Conservation (phyloP, 2,329 filamentous ascomycete genomes). For the Cladophialophora chaetospira region DNA sequence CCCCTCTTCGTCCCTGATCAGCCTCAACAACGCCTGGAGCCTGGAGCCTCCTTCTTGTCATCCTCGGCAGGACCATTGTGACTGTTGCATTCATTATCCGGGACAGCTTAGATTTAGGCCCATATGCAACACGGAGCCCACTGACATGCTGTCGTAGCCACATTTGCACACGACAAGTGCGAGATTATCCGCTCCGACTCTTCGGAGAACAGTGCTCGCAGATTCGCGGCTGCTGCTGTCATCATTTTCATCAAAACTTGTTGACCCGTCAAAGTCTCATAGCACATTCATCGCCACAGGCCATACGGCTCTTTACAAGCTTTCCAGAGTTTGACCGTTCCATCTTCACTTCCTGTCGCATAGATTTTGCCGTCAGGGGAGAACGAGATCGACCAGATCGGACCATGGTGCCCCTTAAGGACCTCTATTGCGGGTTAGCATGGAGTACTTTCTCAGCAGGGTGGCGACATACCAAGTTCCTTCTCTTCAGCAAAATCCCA, state of each 20-base stretch:
- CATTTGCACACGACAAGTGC: neutral
- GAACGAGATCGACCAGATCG: slow-evolving; percentile 94
- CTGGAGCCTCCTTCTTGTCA: neutral
- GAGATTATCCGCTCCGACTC: neutral
- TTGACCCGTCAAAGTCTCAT: neutral
- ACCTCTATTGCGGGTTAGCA: slow-evolving; percentile 61
- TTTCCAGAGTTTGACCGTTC: slow-evolving; percentile 91
- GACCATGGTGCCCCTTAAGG: slow-evolving; percentile 95
- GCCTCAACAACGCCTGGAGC: neutral
- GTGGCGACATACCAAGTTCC: slow-evolving; percentile 65
- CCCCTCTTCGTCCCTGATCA: slow-evolving; percentile 1
- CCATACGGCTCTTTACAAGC: slow-evolving; percentile 66
- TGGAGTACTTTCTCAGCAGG: slow-evolving; percentile 6
- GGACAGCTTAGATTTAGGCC: neutral
- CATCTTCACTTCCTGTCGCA: slow-evolving; percentile 93
- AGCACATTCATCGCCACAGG: slow-evolving; percentile 57
- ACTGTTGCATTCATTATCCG: neutral
- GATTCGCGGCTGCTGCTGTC: neutral
- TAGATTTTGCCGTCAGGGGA: slow-evolving; percentile 95
- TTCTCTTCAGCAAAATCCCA: slow-evolving; percentile 83
- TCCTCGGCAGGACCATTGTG: neutral
- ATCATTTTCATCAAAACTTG: too few relatives aligned
- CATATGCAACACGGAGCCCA: neutral
- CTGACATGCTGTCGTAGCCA: neutral
- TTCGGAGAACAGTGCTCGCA: neutral